These are phyloP conservation scores for Saxophila tyrrhenica DNA, from an alignment of 495 filamentous ascomycete genomes.

Conservation along the genomic window DNA sequence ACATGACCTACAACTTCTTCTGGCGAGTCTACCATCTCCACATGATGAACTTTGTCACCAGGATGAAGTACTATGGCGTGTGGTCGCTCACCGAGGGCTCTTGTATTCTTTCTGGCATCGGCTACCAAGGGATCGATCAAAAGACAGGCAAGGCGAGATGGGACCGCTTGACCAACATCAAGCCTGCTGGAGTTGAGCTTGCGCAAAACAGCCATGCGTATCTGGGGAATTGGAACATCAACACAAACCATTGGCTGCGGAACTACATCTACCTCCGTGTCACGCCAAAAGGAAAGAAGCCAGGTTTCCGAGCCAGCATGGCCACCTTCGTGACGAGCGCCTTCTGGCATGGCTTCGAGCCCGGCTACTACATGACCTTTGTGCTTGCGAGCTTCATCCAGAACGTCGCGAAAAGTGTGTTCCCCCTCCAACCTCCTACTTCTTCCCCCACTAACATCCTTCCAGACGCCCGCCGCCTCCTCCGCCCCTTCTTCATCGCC, in stretches of 20 bases:
- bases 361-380: conserved; percentile 90
- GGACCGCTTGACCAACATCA: conserved; percentile 81
- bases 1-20: conserved; percentile 53
- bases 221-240: conserved; percentile 92
- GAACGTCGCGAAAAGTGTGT: conserved; percentile 77
- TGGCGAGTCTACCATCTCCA: conserved; percentile 65
- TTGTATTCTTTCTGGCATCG: conserved; percentile 86
- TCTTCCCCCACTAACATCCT: neutral
- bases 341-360: conserved; percentile 97
- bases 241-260: conserved; percentile 92
- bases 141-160: conserved; percentile 72
- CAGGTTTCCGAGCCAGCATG: conserved; percentile 87
- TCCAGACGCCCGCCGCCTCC: conserved; percentile 65
- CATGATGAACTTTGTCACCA: conserved; percentile 67
- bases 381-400: conserved; percentile 81
- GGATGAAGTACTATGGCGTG: conserved; percentile 90
- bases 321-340: conserved; percentile 90
- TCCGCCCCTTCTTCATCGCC: conserved; percentile 88
- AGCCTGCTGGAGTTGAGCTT: conserved; percentile 66
- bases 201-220: conserved; percentile 87
- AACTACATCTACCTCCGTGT: conserved; percentile 95
- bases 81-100: conserved; percentile 90
- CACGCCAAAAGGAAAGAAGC: conserved; percentile 90
- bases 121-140: conserved; percentile 85
- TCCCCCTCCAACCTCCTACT: conserved; percentile 5